Base-by-base conservation (phyloP, 306 rosid species). In the Lupinus albus region DNA sequence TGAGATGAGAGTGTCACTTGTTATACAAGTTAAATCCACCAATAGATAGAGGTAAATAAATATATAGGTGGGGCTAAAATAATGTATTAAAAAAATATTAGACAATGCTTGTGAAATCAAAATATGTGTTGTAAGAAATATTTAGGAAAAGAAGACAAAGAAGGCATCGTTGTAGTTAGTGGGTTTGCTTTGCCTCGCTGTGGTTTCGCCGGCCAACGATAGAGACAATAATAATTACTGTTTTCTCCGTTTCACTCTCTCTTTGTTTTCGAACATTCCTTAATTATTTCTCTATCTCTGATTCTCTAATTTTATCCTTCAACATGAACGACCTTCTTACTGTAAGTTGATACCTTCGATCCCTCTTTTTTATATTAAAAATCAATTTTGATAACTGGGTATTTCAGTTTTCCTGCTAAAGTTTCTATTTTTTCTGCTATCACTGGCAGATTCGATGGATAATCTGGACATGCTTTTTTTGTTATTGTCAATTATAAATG, bases 301-400 rank as follows among this genome's bases (percentile, higher is more conserved):
- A 47, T 72, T 67, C 39, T 78, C 61, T 35, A n/a, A n/a, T n/a
- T n/a, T n/a, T n/a, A n/a, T n/a, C n/a, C n/a, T 70, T 38, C 89
- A 74, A 75, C 51, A 93, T 93, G 98, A 93, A 93, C 86, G 95
- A 93, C 77, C 86, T 89, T 45, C 96, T 93, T 48, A 58, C 94
- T 88, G 98, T 89, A 86, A 82, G 78, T 76, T 52, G 15, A 49
- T 61, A 36, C 51, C 69, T 68, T 33, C 35, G 35, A 52, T 44
- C 73, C 56, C 64, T 72, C 30, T 77, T 32, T 64, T 17, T 56
- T 16, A 48, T 36, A 4, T 13, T 20, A 64, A 65, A 50, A 12
- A 55, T 53, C 59, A 73, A 80, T 78, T 67, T 76, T 61, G 67
- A 64, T 70, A 21, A 72, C 78, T 72, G 66, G 54, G 50, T 59